Evolutionary conservation across 2,329 filamentous ascomycete species (phyloP), one percentile per base, ranked within the genome.

Genomic region (Sporothrix phasma): DNA sequence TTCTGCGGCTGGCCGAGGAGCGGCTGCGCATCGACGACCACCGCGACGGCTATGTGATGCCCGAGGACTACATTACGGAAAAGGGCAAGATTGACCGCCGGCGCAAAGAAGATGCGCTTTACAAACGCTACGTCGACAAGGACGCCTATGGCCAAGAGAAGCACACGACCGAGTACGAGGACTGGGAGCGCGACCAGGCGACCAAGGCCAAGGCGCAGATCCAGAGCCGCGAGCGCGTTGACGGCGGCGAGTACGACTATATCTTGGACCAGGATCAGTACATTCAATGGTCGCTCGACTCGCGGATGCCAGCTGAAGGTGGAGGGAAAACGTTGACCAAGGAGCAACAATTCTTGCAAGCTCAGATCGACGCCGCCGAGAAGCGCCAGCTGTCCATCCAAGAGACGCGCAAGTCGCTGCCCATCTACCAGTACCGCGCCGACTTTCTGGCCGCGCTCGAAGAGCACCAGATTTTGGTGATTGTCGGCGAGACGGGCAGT

Each of bases 11-110:
- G 47, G 90, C 91, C 1, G 90, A 97, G 75, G 91, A 95, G 73
- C 83, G 93, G 24, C 78, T 93, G 63, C 84, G 84, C 49, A 96
- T 99, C 68, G 92, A 97, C 72, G 93, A 97, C 69, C 87, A 96
- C 73, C 84, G 88, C 22, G 92, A 97, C 77, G 93, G 93, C 2
- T 99, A 97, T 76, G 83, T 88, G 68, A 87, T 99, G 78, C 94
- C 93, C 0, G 92, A 97, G 68, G 92, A 97, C 73, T 96, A 96
- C 72, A 93, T 96, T 67, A 96, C 90, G 0, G 92, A 95, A 73
- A 92, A 93, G 75, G 92, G 91, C 24, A 94, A 95, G 72, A 87
- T 96, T 67, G 89, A 96, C 72, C 82, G 83, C 69, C 92, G 89
- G 73, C 89, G 89, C 73, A 97, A 97, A 73, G 85, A 94, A 67